Evolutionary conservation across 2,329 filamentous ascomycete genomes (phyloP).

Genomic region (Colletotrichum theobromicola): DNA sequence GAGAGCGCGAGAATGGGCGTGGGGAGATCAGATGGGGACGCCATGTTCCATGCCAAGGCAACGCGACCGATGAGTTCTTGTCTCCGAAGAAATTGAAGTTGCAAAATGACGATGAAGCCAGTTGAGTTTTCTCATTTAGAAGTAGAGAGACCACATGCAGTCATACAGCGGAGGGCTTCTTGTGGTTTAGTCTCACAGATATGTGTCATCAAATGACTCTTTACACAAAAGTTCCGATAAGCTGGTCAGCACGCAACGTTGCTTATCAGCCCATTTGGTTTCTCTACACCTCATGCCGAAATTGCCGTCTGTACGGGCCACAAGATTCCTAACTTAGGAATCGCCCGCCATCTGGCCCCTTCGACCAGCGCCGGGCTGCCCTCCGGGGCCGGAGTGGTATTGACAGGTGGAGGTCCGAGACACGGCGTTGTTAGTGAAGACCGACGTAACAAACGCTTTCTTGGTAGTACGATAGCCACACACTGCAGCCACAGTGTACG

Average conservation of each 20-base stretch:
- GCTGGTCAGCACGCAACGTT: not conserved
- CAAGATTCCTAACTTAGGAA: not conserved
- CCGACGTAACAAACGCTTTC: not conserved
- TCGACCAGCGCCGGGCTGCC: not conserved
- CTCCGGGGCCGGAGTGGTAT: not conserved
- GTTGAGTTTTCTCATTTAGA: not conserved
- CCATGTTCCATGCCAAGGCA: not conserved
- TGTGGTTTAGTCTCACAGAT: not conserved
- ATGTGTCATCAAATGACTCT: constrained; percentile 3
- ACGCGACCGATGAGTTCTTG: not conserved
- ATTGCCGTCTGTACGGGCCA: too few species aligned
- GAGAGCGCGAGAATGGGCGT: constrained; percentile 1
- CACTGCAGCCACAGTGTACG: not conserved
- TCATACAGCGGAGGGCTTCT: not conserved
- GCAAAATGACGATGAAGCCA: accelerated
- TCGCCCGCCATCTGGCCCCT: not conserved
- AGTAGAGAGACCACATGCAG: not conserved
- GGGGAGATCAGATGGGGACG: not conserved
- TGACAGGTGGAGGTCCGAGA: not conserved
- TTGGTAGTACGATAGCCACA: not conserved
- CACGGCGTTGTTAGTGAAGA: not conserved
- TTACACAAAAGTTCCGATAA: not conserved
- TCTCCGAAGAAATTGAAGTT: accelerated
- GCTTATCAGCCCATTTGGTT: not conserved
- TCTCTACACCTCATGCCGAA: too few species aligned